A percentile compares a stretch with the other conserved stretches of the same genome.
These are phyloP conservation scores for Setomelanomma holmii DNA, from an alignment of 2,329 filamentous ascomycete genomes.

Conservation along the genomic window DNA sequence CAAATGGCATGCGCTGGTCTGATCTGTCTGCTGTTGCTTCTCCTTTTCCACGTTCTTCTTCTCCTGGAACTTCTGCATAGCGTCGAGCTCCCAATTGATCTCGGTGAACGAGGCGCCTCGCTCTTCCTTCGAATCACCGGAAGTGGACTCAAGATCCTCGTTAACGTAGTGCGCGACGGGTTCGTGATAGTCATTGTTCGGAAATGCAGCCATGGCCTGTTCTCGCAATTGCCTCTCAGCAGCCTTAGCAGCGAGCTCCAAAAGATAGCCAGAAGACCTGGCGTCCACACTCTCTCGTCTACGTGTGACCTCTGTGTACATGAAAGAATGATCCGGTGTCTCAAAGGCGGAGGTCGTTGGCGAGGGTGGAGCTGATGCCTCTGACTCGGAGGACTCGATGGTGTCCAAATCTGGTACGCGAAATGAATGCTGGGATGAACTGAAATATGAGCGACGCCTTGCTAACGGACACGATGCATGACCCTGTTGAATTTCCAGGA, in stretches of 20 bases:
- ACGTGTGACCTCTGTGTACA: constrained; percentile 62
- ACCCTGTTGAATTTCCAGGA: constrained; percentile 43
- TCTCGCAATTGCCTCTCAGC: constrained; percentile 83
- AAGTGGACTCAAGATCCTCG: constrained; percentile 46
- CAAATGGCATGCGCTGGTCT: neutral
- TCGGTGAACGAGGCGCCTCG: constrained; percentile 70
- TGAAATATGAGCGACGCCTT: constrained; percentile 43
- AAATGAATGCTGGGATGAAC: constrained; percentile 61
- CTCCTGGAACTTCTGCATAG: constrained; percentile 81
- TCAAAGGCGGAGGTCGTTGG: constrained; percentile 54
- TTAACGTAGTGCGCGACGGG: constrained; percentile 76
- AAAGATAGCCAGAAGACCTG: constrained; percentile 75
- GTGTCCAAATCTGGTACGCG: constrained; percentile 66
- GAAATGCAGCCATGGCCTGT: constrained; percentile 76
- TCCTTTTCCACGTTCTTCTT: constrained; percentile 54
- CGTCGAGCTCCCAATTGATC: constrained; percentile 76
- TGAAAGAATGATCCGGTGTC: constrained; percentile 57
- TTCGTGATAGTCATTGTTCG: constrained; percentile 72
- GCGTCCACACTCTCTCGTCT: constrained; percentile 74
- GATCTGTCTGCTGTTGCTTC: constrained; percentile 32
- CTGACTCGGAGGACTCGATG: constrained; percentile 67
- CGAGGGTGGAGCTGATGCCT: constrained; percentile 57
- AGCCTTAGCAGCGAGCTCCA: constrained; percentile 80
- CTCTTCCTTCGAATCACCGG: constrained; percentile 36
- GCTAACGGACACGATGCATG: constrained; percentile 38